Evolutionary conservation across 441 rosid genomes (phyloP).

Genomic region (Euphorbia schlechtendalii): DNA sequence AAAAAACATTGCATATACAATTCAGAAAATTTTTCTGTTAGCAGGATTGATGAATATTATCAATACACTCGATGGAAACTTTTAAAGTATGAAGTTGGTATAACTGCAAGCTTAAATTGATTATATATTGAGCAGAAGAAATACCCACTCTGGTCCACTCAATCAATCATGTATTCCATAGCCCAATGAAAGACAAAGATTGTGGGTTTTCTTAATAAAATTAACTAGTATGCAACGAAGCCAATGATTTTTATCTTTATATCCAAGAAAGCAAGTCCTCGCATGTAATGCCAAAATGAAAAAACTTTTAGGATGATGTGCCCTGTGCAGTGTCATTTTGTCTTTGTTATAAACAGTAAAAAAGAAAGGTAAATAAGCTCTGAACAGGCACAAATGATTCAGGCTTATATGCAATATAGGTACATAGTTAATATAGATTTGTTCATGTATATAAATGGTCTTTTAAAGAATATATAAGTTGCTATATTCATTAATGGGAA

Average conservation of each 20-base stretch:
- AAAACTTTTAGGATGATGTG: background rate
- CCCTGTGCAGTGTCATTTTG: background rate
- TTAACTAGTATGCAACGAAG: background rate
- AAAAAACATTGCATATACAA: background rate
- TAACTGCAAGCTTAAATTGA: background rate
- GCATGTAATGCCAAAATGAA: background rate
- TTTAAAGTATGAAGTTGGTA: background rate
- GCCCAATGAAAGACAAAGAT: background rate
- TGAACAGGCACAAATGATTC: background rate
- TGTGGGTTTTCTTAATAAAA: background rate
- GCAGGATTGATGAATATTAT: background rate
- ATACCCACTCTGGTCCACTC: background rate
- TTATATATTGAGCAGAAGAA: too few species aligned
- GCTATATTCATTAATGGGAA: conserved; percentile 28
- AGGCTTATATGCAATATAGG: background rate
- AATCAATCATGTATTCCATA: background rate
- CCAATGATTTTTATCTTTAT: background rate
- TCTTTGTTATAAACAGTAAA: background rate
- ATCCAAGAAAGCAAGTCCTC: background rate
- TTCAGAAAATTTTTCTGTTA: too few species aligned
- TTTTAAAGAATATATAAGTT: background rate
- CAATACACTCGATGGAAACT: background rate
- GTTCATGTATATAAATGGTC: too few species aligned
- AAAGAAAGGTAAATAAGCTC: too few species aligned
- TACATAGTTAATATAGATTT: too few species aligned